Conservation (phyloP, 2,329 filamentous ascomycete species). For the Scedosporium boydii region DNA sequence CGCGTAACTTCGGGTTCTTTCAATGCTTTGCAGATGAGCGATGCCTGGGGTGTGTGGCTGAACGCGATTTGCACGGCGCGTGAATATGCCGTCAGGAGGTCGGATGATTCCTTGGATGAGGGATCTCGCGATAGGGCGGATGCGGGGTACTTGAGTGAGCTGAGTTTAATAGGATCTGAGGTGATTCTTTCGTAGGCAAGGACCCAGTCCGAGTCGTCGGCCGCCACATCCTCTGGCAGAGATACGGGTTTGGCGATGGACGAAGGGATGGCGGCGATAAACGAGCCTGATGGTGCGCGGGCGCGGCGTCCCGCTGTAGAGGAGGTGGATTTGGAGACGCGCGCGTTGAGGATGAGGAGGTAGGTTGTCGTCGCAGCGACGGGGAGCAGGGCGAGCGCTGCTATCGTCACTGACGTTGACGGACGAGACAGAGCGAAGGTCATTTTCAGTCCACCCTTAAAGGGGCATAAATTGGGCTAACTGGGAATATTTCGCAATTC, state of each 20-base stretch:
- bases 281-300: slow-evolving; percentile 10
- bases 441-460: background rate
- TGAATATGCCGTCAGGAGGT: slow-evolving; percentile 17
- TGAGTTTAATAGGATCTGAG: slow-evolving; percentile 13
- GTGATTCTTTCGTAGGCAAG: slow-evolving; percentile 19
- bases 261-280: slow-evolving; percentile 12
- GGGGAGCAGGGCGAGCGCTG: background rate
- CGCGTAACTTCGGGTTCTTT: slow-evolving; percentile 10
- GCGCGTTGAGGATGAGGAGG: background rate
- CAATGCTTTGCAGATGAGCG: slow-evolving; percentile 17
- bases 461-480: no score
- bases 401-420: slow-evolving; percentile 15
- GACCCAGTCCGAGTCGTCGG: slow-evolving; percentile 15
- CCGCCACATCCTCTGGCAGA: slow-evolving; percentile 14
- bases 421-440: slow-evolving; percentile 12
- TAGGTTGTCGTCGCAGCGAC: background rate
- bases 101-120: slow-evolving; percentile 8
- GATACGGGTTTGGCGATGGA: slow-evolving; percentile 7
- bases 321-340: background rate
- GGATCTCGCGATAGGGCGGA: background rate
- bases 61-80: slow-evolving; percentile 21
- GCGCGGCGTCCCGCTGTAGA: background rate
- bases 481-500: no score
- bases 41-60: slow-evolving; percentile 21
- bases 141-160: background rate